Conservation (phyloP, 768 basidiomycete genomes). For the Tubosaeta sp. region DNA sequence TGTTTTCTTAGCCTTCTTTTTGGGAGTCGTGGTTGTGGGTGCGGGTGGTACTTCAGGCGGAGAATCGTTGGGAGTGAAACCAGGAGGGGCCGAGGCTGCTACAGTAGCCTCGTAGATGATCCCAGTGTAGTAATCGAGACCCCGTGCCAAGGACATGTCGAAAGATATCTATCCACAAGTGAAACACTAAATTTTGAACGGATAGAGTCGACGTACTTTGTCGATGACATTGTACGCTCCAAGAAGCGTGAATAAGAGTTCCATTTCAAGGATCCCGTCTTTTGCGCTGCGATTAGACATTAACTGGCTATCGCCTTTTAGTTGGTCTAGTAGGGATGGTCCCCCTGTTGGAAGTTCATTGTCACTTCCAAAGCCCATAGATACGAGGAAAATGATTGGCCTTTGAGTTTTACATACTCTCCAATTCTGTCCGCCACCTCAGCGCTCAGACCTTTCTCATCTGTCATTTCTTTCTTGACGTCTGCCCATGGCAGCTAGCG, state of each 20-base stretch:
- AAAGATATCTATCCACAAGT: constrained; percentile 69
- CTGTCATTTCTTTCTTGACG: constrained; percentile 94
- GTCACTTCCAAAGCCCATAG: not conserved
- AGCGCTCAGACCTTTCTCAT: constrained; percentile 84
- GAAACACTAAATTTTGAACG: not conserved
- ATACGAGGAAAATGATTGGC: constrained; percentile 34
- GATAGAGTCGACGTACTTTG: constrained; percentile 45
- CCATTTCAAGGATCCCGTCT: constrained; percentile 85
- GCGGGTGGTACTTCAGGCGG: constrained; percentile 26
- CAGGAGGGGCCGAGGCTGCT: constrained; percentile 90
- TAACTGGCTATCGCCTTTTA: constrained; percentile 60
- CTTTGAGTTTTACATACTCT: constrained; percentile 94
- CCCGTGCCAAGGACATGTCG: constrained; percentile 95
- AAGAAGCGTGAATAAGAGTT: constrained; percentile 75
- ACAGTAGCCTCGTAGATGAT: constrained; percentile 97
- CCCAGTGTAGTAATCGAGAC: constrained; percentile 97
- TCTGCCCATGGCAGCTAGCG: constrained; percentile 79
- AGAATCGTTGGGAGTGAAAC: constrained; percentile 55
- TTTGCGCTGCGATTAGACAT: constrained; percentile 71
- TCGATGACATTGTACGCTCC: constrained; percentile 73
- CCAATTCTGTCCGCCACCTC: constrained; percentile 90
- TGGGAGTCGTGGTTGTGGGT: constrained; percentile 13
- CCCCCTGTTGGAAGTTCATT: constrained; percentile 50
- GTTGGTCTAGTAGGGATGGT: constrained; percentile 64
- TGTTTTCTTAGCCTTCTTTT: constrained; percentile 40